Evolutionary conservation across 495 filamentous ascomycete species (phyloP).

Genomic region (Penicillium lagena): DNA sequence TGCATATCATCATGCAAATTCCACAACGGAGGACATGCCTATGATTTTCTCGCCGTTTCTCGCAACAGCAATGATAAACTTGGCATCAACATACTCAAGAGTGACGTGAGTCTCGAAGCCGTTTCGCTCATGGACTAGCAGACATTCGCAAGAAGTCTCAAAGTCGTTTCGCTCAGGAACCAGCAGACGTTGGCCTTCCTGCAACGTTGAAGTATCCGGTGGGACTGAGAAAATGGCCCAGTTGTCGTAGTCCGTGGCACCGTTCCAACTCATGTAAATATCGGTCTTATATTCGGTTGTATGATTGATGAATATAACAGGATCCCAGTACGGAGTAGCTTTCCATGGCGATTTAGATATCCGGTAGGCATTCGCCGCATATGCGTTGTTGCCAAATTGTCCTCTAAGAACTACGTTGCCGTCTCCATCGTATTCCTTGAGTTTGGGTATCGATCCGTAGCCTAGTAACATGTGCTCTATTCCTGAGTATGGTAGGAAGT

Average conservation of each 20-base stretch:
- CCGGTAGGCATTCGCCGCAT: conserved; percentile 9
- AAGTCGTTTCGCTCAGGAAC: conserved; percentile 10
- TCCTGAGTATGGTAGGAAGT: conserved; percentile 15
- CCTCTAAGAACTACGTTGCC: conserved; percentile 6
- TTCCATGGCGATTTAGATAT: conserved; percentile 10
- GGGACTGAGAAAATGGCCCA: conserved; percentile 24
- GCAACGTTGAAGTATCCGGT: conserved; percentile 8
- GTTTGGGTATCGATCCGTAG: conserved; percentile 32
- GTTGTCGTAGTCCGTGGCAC: conserved; percentile 29
- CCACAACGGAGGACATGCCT: conserved; percentile 9
- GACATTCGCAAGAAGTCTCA: too few relatives aligned
- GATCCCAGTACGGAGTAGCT: conserved; percentile 10
- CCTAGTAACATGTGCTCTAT: conserved; percentile 32
- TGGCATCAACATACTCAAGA: conserved; percentile 4
- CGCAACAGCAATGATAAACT: conserved; percentile 24
- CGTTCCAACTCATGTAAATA: conserved; percentile 31
- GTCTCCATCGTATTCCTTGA: conserved; percentile 34
- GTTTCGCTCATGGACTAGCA: too few relatives aligned
- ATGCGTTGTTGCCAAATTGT: conserved; percentile 4
- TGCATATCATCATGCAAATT: background rate
- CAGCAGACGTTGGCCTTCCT: conserved; percentile 7
- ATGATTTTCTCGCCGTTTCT: conserved; percentile 17
- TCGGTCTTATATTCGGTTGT: background rate
- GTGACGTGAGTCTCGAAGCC: conserved; percentile 19
- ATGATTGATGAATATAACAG: conserved; percentile 5